A percentile compares a stretch with the other conserved stretches of the same genome.
Conservation (phyloP, 352 stramenopile genomes). For the Phytophthora idaei region DNA sequence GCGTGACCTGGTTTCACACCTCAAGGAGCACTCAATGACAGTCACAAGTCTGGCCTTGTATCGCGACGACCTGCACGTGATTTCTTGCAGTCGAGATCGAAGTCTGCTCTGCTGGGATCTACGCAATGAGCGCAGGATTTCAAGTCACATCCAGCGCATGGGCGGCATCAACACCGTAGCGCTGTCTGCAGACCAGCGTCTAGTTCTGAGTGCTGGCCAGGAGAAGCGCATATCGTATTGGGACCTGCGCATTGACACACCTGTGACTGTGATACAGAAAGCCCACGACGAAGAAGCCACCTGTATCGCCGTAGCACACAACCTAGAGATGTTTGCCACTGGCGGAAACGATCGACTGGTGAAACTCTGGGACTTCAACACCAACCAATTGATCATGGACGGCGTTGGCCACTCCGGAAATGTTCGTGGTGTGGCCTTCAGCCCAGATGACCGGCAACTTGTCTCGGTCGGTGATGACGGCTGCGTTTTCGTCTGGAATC, state of each 20-base stretch:
- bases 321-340: slow-evolving; percentile 86
- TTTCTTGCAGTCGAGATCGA: slow-evolving; percentile 90
- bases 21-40: slow-evolving; percentile 92
- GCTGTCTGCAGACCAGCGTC: slow-evolving; percentile 85
- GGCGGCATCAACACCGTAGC: slow-evolving; percentile 93
- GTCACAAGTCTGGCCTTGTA: slow-evolving; percentile 90
- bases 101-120: slow-evolving; percentile 95
- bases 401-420: slow-evolving; percentile 79
- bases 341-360: slow-evolving; percentile 88
- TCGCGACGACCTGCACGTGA: slow-evolving; percentile 89
- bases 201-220: slow-evolving; percentile 92
- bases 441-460: slow-evolving; percentile 91
- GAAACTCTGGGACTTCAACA: slow-evolving; percentile 87
- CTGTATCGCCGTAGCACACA: slow-evolving; percentile 89
- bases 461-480: slow-evolving; percentile 91
- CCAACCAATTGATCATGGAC: slow-evolving; percentile 68
- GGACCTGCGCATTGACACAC: slow-evolving; percentile 88
- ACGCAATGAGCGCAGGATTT: slow-evolving; percentile 82
- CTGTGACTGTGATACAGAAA: slow-evolving; percentile 78
- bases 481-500: slow-evolving; percentile 93
- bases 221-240: slow-evolving; percentile 94
- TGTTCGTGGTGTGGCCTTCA: slow-evolving; percentile 84
- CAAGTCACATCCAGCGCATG: slow-evolving; percentile 93
- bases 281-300: slow-evolving; percentile 87
- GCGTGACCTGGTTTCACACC: slow-evolving; percentile 88